phyloP scores from a whole-genome alignment of 805 yeast species.

The Schizosaccharomyces lindneri region DNA sequence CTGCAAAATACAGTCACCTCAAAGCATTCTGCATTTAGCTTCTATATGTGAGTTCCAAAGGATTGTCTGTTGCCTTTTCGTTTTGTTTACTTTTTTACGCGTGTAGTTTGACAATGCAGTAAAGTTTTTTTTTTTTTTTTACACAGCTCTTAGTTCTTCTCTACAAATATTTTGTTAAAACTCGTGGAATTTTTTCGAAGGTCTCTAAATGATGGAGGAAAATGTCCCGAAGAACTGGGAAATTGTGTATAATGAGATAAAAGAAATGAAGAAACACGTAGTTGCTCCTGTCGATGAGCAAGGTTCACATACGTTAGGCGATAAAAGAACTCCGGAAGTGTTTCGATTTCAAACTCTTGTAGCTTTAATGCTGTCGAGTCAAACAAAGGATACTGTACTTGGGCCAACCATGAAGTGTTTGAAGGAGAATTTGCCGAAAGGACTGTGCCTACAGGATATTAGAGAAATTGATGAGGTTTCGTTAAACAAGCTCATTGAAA shows the following conservation, averaged over 20 bases:
- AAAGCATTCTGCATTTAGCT: too few relatives aligned
- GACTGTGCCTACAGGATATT: conserved; percentile 12
- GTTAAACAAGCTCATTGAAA: conserved; percentile 38
- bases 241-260: conserved; percentile 15
- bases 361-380: conserved; percentile 67
- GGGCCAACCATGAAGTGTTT: conserved; percentile 41
- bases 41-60: too few relatives aligned
- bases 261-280: conserved; percentile 37
- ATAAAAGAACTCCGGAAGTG: conserved; percentile 14
- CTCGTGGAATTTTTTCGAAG: too few relatives aligned
- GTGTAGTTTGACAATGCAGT: too few relatives aligned
- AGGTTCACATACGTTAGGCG: conserved; percentile 46
- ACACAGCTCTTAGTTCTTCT: too few relatives aligned
- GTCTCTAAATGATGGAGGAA: too few relatives aligned
- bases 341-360: conserved; percentile 49
- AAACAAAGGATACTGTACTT: conserved; percentile 71
- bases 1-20: too few relatives aligned
- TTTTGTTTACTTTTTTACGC: too few relatives aligned
- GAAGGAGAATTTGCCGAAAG: conserved; percentile 23
- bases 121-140: too few relatives aligned
- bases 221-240: conserved; percentile 12
- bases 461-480: conserved; percentile 19
- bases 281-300: conserved; percentile 63
- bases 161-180: too few relatives aligned
- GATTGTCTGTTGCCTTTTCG: too few relatives aligned